Evolutionary conservation across 352 stramenopile genomes (phyloP).

Genomic region (Pythium aphanidermatum): DNA sequence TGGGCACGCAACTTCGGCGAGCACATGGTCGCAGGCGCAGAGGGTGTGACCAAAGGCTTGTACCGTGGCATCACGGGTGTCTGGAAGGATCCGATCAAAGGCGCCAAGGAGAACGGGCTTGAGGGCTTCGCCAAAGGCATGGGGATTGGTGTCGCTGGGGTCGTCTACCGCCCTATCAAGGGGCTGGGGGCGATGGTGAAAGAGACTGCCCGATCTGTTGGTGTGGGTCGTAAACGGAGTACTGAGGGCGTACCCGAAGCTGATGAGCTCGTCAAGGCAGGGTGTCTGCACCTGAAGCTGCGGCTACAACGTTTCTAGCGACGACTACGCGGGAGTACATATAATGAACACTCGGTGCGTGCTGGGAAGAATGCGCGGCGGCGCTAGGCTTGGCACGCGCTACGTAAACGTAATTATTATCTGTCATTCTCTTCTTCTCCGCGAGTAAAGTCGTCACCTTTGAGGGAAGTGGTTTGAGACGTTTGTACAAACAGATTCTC

Average conservation of each 20-base stretch:
- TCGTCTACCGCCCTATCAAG: conserved; percentile 67
- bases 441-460: too few relatives aligned
- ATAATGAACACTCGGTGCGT: neutral
- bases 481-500: conserved; percentile 1
- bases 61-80: conserved; percentile 69
- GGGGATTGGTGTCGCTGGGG: conserved; percentile 54
- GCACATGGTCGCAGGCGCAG: conserved; percentile 70
- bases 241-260: conserved; percentile 17
- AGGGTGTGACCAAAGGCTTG: conserved; percentile 60
- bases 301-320: conserved; percentile 58
- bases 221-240: conserved; percentile 44
- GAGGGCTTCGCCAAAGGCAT: conserved; percentile 74
- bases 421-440: too few relatives aligned
- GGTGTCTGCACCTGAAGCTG: conserved; percentile 52
- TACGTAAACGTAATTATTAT: conserved; percentile 28
- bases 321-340: neutral
- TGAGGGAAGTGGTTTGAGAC: neutral
- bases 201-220: conserved; percentile 61
- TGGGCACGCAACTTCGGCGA: conserved; percentile 77
- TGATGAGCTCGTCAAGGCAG: conserved; percentile 54
- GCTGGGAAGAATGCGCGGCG: neutral
- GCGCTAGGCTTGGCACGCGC: conserved; percentile 4
- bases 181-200: conserved; percentile 73
- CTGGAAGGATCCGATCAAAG: conserved; percentile 75
- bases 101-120: conserved; percentile 61